phyloP scores from a whole-genome alignment of 371 early-diverging fungal species.

The Caulochytrium protostelioides region DNA sequence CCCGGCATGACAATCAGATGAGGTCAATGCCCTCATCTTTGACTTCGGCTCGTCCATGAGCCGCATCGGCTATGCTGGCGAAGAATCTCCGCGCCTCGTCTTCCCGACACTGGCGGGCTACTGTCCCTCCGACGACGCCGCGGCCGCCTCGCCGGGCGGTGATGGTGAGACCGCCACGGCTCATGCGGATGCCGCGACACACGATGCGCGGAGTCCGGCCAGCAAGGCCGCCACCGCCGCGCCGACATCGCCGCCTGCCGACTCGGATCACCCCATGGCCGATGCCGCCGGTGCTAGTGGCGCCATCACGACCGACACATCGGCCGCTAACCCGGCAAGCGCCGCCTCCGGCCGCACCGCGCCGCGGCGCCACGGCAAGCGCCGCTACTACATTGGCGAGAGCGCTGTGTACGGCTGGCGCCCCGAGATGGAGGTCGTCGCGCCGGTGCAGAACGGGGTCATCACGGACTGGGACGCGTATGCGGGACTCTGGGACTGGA shows the following conservation, averaged over 20 bases:
- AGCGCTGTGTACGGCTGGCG: constrained; percentile 50
- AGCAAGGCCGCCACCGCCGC: constrained; percentile 7
- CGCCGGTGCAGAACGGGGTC: constrained; percentile 36
- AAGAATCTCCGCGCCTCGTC: constrained; percentile 67
- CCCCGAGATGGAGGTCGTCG: constrained; percentile 50
- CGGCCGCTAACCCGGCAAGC: no score
- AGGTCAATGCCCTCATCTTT: constrained; percentile 76
- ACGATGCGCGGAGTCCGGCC: constrained; percentile 10
- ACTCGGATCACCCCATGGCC: no score
- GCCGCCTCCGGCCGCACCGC: no score
- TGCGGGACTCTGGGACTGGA: constrained; percentile 68
- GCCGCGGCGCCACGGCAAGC: constrained; percentile 1
- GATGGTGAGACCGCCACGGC: constrained; percentile 10
- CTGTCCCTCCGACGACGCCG: constrained; percentile 14
- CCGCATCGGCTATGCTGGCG: constrained; percentile 86
- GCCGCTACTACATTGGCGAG: constrained; percentile 51
- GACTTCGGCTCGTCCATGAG: constrained; percentile 72
- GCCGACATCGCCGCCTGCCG: no score
- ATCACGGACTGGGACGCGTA: constrained; percentile 84
- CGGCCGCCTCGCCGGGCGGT: constrained; percentile 12
- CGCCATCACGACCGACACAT: no score
- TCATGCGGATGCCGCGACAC: no score
- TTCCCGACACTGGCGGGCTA: constrained; percentile 54
- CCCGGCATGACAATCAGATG: constrained; percentile 46
- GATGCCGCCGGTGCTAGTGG: no score